Evolutionary conservation across 345 rosid species (phyloP).

Genomic region (Brassica juncea): DNA sequence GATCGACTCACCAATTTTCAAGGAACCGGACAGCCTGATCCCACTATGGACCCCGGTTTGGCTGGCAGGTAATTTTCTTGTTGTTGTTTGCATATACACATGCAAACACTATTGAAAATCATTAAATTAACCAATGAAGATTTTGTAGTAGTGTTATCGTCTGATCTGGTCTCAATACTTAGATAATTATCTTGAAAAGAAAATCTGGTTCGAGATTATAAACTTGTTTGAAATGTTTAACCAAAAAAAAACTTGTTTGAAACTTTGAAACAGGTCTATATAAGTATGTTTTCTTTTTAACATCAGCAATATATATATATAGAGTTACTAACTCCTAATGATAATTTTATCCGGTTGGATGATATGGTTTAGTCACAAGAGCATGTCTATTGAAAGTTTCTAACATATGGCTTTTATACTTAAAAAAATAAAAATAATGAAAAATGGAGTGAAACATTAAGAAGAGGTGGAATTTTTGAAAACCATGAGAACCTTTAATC

Average conservation of each 20-base stretch:
- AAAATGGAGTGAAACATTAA: background rate
- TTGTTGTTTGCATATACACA: background rate
- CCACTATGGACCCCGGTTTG: constrained; percentile 54
- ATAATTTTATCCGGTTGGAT: background rate
- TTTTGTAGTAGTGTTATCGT: background rate
- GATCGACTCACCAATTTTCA: constrained; percentile 49
- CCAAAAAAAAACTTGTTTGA: background rate
- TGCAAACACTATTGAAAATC: background rate
- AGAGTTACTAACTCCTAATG: background rate
- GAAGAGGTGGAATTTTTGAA: background rate
- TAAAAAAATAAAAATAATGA: too few relatives aligned
- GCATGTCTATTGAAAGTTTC: too few relatives aligned
- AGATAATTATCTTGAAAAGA: background rate
- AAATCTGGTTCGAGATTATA: background rate
- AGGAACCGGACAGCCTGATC: constrained; percentile 52
- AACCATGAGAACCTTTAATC: background rate
- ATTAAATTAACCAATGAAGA: background rate
- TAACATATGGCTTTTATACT: background rate
- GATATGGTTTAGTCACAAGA: background rate
- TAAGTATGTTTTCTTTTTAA: background rate
- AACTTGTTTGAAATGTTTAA: background rate
- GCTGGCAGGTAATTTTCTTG: constrained; percentile 28
- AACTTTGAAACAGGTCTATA: background rate
- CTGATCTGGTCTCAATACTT: background rate
- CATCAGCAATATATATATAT: background rate